Evolutionary conservation across 2,329 filamentous ascomycete species (phyloP).

Genomic region (Talaromyces sp.): DNA sequence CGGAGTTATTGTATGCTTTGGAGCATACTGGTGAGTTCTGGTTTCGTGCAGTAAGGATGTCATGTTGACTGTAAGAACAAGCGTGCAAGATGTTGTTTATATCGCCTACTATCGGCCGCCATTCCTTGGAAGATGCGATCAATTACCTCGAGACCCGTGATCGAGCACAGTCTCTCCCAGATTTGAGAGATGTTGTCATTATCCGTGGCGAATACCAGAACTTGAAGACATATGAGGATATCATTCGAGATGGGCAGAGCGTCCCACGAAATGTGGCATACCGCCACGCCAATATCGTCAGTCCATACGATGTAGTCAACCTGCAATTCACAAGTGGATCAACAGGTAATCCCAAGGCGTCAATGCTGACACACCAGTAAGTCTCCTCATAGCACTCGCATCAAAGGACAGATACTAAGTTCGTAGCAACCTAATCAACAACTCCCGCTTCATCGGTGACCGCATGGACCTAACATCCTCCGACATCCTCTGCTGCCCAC

Average conservation of each 20-base stretch:
- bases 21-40: slow-evolving; percentile 62
- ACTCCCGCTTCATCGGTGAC: slow-evolving; percentile 69
- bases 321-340: slow-evolving; percentile 75
- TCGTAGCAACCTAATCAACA: slow-evolving; percentile 56
- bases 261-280: slow-evolving; percentile 54
- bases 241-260: slow-evolving; percentile 54
- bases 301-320: slow-evolving; percentile 68
- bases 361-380: slow-evolving; percentile 70
- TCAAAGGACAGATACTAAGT: background rate
- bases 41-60: too few species aligned
- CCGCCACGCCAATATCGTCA: slow-evolving; percentile 55
- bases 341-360: slow-evolving; percentile 70
- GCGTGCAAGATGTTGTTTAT: slow-evolving; percentile 73
- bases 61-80: slow-evolving; percentile 28
- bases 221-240: slow-evolving; percentile 60
- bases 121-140: slow-evolving; percentile 53
- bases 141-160: slow-evolving; percentile 54
- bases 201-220: slow-evolving; percentile 55
- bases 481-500: slow-evolving; percentile 76
- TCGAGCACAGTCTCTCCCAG: background rate
- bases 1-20: slow-evolving; percentile 69
- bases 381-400: slow-evolving; percentile 18
- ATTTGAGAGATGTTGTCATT: slow-evolving; percentile 57
- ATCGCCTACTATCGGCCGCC: slow-evolving; percentile 64
- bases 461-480: slow-evolving; percentile 66